Evolutionary conservation across 352 stramenopile species (phyloP), one percentile per base, ranked within the genome.

Genomic region (Phytophthora gonapodyides): DNA sequence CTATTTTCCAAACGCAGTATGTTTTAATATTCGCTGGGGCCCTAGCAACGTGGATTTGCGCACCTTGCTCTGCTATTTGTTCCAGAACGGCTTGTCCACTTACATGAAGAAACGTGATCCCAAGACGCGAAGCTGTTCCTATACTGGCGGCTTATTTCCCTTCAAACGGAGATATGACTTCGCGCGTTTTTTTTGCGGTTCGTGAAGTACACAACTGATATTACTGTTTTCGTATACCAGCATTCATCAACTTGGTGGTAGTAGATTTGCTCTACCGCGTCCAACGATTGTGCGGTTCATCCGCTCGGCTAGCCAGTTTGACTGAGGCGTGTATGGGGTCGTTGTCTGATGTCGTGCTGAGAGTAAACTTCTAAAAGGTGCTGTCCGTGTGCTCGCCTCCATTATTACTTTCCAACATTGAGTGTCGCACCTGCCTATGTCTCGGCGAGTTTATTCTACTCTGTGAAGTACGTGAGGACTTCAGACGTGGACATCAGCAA

Each of bases 401-500:
- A 48, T 72, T 72, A n/a, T 73, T 57, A 3, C 35, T 60, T 0
- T 19, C 45, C 10, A 73, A 12, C 57, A 19, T 66, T 55, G 4
- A 70, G 2, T 15, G n/a, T 42, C 7, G 9, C 12, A n/a, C 41
- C 45, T 5, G 43, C 48, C 21, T 66, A 57, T 6, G 33, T 61
- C 21, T 66, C 57, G 1, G 48, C 15, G 37, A 48, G 13, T n/a
- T 27, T 12, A 9, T 31, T 35, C 11, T 38, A 62, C 9, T 16
- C 13, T 7, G 21, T 24, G 38, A 69, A 69, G 5, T 9, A 34
- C 6, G 57, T 33, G 2, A 56, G 35, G 3, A 60, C 46, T 10
- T 60, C 41, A 5, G 61, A 36, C 17, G 58, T 59, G 3, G 36
- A 5, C 21, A 46, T 52, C 11, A 66, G 15, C 16, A 56, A 10